Base-by-base conservation (phyloP, 805 yeast genomes). In the Kodamaea lidongshanica region DNA sequence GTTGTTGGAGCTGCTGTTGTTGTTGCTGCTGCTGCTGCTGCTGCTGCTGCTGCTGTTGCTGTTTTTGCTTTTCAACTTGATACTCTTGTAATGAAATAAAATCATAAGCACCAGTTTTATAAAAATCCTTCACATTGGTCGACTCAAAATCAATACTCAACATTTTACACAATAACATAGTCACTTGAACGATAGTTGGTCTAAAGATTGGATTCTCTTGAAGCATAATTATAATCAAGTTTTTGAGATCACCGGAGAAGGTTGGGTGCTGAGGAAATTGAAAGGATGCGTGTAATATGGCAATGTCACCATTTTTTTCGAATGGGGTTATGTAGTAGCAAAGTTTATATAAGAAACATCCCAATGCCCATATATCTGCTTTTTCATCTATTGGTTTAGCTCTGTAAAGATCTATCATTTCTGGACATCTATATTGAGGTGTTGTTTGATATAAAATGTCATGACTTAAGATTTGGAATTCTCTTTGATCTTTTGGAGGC, bases 291-390 rank as follows among this genome's bases (percentile, higher is more conserved):
- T 83, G 89, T 33, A 88, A 60, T 24, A 89, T 84, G 4, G 95
- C 95, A 45, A 85, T 67, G 41, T 85, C 95, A 7, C 79, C 79
- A 22, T 86, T 85, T 24, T 81, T 78, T 56, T 89, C 98, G 54
- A 92, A 89, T 2, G 98, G 98, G 1, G 98, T 89, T 1, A 82
- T 88, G 56, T 85, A 89, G 58, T 82, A 89, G 57, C 95, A 80
- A 38, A 89, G 64, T 52, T 89, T 89, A 65, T 84, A 89, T 29
- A 92, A 65, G 39, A 92, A 84, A 18, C 92, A 79, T 7, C 98
- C 98, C 27, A 89, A 61, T 0, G 98, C 98, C 98, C 98, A 89
- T 27, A 89, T 83, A 58, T 89, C 98, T 6, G 89, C 70, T 55
- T 86, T 86, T 46, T 88, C 94, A 55, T 89, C 92, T 23, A 89